A percentile compares a stretch with the other conserved stretches of the same genome.
phyloP scores from a whole-genome alignment of 2,329 filamentous ascomycete species.

The Fusarium setosum region DNA sequence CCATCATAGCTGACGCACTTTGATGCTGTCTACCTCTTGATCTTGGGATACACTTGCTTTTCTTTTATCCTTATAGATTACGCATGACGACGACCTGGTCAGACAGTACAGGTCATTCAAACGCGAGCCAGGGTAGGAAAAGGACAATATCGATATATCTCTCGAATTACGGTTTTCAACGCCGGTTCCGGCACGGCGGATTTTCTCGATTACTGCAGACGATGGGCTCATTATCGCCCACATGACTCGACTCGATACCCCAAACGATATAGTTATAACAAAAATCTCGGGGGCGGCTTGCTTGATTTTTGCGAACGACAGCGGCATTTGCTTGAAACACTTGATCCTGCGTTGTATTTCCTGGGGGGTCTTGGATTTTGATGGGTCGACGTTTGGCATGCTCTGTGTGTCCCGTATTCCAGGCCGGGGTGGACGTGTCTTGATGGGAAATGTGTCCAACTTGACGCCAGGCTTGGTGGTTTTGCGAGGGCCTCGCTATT shows the following conservation, averaged over 20 bases:
- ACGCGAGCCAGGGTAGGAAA: slow-evolving; percentile 15
- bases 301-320: slow-evolving; percentile 24
- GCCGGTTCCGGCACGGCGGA: slow-evolving; percentile 4
- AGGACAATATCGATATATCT: slow-evolving; percentile 17
- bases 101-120: slow-evolving; percentile 45
- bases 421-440: not conserved
- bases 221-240: slow-evolving; percentile 17
- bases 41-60: slow-evolving; percentile 20
- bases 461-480: not conserved
- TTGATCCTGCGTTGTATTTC: slow-evolving; percentile 8
- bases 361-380: not conserved
- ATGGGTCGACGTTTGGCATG: not conserved
- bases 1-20: slow-evolving; percentile 3
- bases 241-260: slow-evolving; percentile 36
- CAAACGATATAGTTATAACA: slow-evolving; percentile 25
- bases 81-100: slow-evolving; percentile 40
- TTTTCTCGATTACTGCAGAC: slow-evolving; percentile 21
- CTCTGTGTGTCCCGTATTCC: not conserved
- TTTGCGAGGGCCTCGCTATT: not conserved
- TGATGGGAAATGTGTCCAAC: not conserved
- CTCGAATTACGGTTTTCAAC: slow-evolving; percentile 14
- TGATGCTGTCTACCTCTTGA: not conserved
- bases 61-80: slow-evolving; percentile 34
- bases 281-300: slow-evolving; percentile 22
- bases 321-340: slow-evolving; percentile 9